Base-by-base conservation (phyloP, 768 basidiomycete species). In the Pilatotrama ljubarskyi region DNA sequence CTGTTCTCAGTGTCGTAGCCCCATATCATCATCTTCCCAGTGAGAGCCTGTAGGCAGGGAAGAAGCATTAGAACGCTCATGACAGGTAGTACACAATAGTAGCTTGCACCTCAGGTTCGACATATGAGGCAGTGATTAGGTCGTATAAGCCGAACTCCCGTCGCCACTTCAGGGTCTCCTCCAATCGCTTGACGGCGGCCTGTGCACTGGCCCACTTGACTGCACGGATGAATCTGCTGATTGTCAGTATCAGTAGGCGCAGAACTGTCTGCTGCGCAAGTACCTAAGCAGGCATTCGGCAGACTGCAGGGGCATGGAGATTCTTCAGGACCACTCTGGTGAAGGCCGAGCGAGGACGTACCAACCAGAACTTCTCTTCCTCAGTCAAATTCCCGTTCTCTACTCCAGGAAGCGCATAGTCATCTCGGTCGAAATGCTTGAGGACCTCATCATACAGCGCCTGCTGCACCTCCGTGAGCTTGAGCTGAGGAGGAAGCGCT, bases 21-120 rank as follows among this genome's bases (percentile, higher is more conserved):
- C 64, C 88, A 90, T 17, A 86, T 62, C 49, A 94, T 76, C 70
- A 85, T 81, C 74, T 96, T 95, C 32, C 94, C 94, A 4, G 93
- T 95, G 48, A 88, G 74, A 1, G 84, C 86, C 88, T 90, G 43
- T 22, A 51, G 51, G n/a, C 54, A 40, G 4, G 38, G 4, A 40
- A 5, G 13, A 22, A 50, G 52, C n/a, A 15, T 55, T 50, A 26
- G 26, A 15, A 18, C 14, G 53, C 26, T 14, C 43, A 35, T 5
- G 24, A 37, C 32, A 32, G 24, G 24, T 29, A 18, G 35, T 24
- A 17, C 24, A 11, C 24, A 11, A 36, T 44, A 36, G 15, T 1
- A 14, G 42, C 15, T 36, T 24, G 32, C 53, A 88, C 90, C 75
- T 95, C 93, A 17, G 86, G 84, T 64, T 90, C 87, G 63, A 96